A percentile compares a stretch with the other conserved stretches of the same genome.
These are phyloP conservation scores for Populus alba DNA, from an alignment of 345 rosid species.

Conservation along the genomic window DNA sequence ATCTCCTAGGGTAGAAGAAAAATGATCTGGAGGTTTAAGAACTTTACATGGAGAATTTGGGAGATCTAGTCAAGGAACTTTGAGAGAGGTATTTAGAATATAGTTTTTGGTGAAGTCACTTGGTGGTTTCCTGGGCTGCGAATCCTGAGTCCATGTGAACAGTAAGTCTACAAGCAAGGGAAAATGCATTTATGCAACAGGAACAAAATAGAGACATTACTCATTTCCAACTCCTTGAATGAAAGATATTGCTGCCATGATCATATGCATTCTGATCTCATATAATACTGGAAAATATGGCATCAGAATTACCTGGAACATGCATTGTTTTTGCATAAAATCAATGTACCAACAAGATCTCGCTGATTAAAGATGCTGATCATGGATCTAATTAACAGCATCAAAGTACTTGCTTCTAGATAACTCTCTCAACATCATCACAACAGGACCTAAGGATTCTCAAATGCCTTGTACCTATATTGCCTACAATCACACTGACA, in stretches of 20 bases:
- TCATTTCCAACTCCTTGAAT: constrained; percentile 7
- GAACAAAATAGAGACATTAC: constrained; percentile 7
- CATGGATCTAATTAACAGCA: background rate
- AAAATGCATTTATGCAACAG: constrained; percentile 10
- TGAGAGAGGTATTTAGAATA: constrained; percentile 1
- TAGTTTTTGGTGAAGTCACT: background rate
- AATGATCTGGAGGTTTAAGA: constrained; percentile 1
- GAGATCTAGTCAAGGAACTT: constrained; percentile 14
- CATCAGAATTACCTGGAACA: background rate
- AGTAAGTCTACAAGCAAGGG: background rate
- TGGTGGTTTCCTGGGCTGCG: background rate
- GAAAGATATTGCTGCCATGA: background rate
- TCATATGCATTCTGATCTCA: background rate
- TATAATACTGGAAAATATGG: background rate
- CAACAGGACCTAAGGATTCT: background rate
- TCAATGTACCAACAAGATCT: background rate
- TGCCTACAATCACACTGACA: background rate
- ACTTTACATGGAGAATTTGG: background rate
- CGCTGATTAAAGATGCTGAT: background rate
- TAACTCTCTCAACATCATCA: background rate
- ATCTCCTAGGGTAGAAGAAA: background rate
- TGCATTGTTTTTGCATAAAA: too few relatives aligned
- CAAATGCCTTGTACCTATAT: background rate
- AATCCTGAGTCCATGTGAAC: background rate
- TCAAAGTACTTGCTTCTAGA: background rate